Base-by-base conservation (phyloP, 495 filamentous ascomycete genomes). In the Staphylotrichum longicolle region DNA sequence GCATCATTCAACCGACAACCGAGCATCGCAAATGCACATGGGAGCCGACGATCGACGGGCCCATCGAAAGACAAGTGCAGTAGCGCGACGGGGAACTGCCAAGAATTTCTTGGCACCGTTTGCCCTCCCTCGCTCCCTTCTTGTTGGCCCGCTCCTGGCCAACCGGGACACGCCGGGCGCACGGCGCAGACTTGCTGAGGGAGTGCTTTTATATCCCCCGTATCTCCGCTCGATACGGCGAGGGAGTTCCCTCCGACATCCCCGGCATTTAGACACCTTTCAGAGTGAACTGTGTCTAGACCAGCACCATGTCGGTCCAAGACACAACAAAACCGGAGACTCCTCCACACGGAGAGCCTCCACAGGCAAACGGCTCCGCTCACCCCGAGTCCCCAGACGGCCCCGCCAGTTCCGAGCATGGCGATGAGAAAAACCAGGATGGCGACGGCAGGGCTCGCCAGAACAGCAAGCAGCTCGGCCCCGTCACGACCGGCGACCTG, bases 401-500 rank as follows among this genome's bases (percentile, higher is more conserved):
- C 8, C 15, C 14, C 20, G 14, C 41, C 30, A n/a, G 14, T 7
- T n/a, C 57, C 15, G 12, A n/a, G 5, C 20, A 27, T 4, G 5
- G 32, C 30, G 33, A 58, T 15, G 57, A 39, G 2, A 27, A 8
- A 4, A 11, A 34, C 6, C 20, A n/a, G 2, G 34, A 3, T 5
- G 11, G 46, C 34, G 15, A 45, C 10, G 44, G n/a, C 8, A 10
- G 46, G 46, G 11, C 56, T 4, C 33, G 32, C 48, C 30, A 14
- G 7, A 14, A 27, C 52, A 41, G 34, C 47, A 50, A 42, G 12
- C 44, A 11, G 11, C 57, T 45, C 14, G 39, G 35, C 30, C 48
- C 52, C 9, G n/a, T 12, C n/a, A 30, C 34, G 7, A 40, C 54
- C 6, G 49, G 15, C 12, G 67, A 63, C n/a, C 60, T 76, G 7